Percentiles rank a stretch among this genome's conserved stretches.
Conservation (phyloP, 805 yeast species). For the Candida krabiensis region DNA sequence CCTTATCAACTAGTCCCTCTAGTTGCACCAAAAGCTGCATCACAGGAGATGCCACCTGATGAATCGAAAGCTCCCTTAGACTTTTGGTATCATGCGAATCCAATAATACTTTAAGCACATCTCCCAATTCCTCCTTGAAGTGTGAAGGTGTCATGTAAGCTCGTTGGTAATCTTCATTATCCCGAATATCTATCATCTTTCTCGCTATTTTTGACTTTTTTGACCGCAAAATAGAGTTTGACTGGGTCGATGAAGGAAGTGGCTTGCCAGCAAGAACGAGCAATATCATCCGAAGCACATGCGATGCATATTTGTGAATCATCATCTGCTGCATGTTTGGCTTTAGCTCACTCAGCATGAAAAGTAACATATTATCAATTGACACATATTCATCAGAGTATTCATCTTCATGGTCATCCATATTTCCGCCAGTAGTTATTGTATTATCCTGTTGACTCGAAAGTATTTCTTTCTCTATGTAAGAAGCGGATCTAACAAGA, state of each 20-base stretch:
- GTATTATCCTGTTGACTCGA: constrained; percentile 35
- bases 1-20: constrained; percentile 78
- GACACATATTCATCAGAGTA: constrained; percentile 45
- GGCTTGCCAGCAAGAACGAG: constrained; percentile 75
- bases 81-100: constrained; percentile 40
- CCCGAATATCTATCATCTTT: constrained; percentile 87
- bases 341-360: constrained; percentile 65
- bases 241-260: constrained; percentile 67
- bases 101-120: constrained; percentile 44
- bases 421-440: too few species aligned
- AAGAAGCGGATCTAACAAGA: constrained; percentile 68
- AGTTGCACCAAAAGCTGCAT: constrained; percentile 73
- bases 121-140: constrained; percentile 60
- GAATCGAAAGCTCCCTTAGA: constrained; percentile 72
- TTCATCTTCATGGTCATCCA: constrained; percentile 34
- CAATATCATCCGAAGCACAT: constrained; percentile 72
- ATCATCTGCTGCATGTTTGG: constrained; percentile 62
- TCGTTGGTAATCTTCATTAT: constrained; percentile 66
- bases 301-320: constrained; percentile 82
- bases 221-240: constrained; percentile 74
- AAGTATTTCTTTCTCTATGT: constrained; percentile 71
- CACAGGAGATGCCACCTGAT: constrained; percentile 85
- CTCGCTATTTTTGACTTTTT: constrained; percentile 86
- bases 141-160: constrained; percentile 69
- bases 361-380: constrained; percentile 65